Evolutionary conservation across 2,329 filamentous ascomycete species (phyloP).

Genomic region (Pseudogymnoascus sp.): DNA sequence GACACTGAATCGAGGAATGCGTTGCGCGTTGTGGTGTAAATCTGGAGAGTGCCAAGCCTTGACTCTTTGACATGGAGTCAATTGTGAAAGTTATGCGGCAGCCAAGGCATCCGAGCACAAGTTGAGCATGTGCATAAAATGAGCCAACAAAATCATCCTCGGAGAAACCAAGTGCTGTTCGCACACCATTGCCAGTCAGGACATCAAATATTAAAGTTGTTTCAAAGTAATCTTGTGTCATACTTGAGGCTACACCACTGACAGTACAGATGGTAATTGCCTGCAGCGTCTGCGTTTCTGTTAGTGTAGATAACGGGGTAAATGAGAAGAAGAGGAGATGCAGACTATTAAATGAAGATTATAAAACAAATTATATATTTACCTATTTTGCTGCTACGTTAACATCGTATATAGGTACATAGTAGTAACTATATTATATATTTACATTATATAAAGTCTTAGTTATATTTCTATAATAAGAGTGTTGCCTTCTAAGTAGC

Average conservation of each 20-base stretch:
- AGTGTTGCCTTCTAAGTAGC: neutral
- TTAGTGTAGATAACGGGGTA: neutral
- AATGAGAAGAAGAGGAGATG: neutral
- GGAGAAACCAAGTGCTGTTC: neutral
- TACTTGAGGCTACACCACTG: neutral
- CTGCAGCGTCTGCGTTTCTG: no score
- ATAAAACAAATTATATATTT: no score
- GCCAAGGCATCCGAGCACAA: neutral
- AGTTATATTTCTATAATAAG: neutral
- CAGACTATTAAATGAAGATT: neutral
- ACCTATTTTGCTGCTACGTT: no score
- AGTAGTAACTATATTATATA: neutral
- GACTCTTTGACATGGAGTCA: neutral
- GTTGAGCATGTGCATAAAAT: neutral
- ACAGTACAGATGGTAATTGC: neutral
- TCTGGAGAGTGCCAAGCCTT: neutral
- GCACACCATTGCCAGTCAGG: no score
- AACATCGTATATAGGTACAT: no score
- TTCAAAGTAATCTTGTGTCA: neutral
- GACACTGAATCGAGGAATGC: neutral
- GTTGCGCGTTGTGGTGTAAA: neutral
- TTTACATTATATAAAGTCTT: neutral
- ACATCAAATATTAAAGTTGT: no score
- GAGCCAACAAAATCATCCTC: neutral
- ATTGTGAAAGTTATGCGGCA: neutral